Conservation (phyloP, 176 grass and related monocot genomes). For the Saccharum spontaneum region DNA sequence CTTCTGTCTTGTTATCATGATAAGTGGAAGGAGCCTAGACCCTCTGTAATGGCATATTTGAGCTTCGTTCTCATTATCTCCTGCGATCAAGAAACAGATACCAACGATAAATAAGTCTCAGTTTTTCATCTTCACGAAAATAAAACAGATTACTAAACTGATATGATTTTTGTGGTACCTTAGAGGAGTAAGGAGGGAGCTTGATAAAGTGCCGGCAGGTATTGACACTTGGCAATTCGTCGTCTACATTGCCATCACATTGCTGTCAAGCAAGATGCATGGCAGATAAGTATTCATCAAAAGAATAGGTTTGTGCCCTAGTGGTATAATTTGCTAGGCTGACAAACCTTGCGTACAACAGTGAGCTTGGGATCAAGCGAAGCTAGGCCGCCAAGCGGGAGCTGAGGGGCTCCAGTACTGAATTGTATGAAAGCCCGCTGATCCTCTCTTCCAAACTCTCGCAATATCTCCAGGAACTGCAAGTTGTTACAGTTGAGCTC, state of each 20-base stretch:
- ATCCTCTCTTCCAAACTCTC: slow-evolving; percentile 53
- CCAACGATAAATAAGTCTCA: not conserved
- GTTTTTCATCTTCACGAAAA: not conserved
- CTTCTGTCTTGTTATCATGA: slow-evolving; percentile 36
- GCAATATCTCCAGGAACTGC: slow-evolving; percentile 67
- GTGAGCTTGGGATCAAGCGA: slow-evolving; percentile 64
- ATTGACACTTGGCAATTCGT: slow-evolving; percentile 68
- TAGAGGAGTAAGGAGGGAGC: slow-evolving; percentile 74
- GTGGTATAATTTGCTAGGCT: slow-evolving; percentile 1
- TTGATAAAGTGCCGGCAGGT: slow-evolving; percentile 73
- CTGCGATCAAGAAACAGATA: slow-evolving; percentile 33
- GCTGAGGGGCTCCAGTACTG: slow-evolving; percentile 63
- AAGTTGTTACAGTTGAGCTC: not conserved
- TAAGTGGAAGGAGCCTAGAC: slow-evolving; percentile 55
- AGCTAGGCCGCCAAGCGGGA: slow-evolving; percentile 65
- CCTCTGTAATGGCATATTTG: slow-evolving; percentile 49
- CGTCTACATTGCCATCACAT: slow-evolving; percentile 42
- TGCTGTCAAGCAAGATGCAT: slow-evolving; percentile 43
- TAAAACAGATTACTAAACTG: not conserved
- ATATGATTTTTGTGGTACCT: slow-evolving; percentile 41
- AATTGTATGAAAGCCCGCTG: slow-evolving; percentile 65
- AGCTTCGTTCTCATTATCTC: slow-evolving; percentile 56
- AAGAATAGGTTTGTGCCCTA: not conserved
- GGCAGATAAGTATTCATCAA: slow-evolving; percentile 5
- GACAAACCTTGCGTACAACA: slow-evolving; percentile 59